Evolutionary conservation across 495 filamentous ascomycete species (phyloP).

Genomic region (Hypoxylon subgilvum): DNA sequence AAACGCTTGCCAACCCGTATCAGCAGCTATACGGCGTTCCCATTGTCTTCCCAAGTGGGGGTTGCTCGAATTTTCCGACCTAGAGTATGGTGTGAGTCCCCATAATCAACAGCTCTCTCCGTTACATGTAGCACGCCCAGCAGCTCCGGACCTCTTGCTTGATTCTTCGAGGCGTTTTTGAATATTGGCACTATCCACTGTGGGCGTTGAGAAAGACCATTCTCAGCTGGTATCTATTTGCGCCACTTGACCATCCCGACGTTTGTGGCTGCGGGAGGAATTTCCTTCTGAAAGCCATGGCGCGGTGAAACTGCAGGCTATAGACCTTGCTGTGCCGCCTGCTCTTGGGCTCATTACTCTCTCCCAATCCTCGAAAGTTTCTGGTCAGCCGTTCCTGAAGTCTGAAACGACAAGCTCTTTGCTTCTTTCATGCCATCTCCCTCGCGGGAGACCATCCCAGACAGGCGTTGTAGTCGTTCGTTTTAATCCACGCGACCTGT

Average conservation of each 20-base stretch:
- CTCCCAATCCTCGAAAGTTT: background rate
- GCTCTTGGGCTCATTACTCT: background rate
- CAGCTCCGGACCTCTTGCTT: conserved; percentile 25
- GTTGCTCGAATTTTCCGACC: background rate
- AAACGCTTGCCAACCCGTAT: conserved; percentile 29
- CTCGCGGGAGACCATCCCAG: background rate
- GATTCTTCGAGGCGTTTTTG: conserved; percentile 5
- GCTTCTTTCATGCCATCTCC: background rate
- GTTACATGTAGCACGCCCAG: conserved; percentile 10
- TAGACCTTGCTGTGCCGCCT: conserved; percentile 18
- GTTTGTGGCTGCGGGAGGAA: conserved; percentile 15
- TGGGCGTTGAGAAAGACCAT: conserved; percentile 4
- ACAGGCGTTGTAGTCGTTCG: conserved; percentile 20
- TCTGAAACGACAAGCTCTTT: background rate
- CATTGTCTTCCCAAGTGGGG: conserved; percentile 15
- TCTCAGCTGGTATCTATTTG: conserved; percentile 11
- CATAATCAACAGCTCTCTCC: conserved; percentile 7
- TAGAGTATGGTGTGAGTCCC: conserved; percentile 10
- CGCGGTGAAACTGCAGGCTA: conserved; percentile 14
- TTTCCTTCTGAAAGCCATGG: conserved; percentile 16
- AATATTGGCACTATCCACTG: conserved; percentile 12
- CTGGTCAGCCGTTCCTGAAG: background rate
- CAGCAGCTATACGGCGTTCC: conserved; percentile 16
- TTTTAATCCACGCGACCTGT: conserved; percentile 4
- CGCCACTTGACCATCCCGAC: conserved; percentile 19